Evolutionary conservation across 345 rosid species (phyloP).

Genomic region (Lagerstroemia speciosa): DNA sequence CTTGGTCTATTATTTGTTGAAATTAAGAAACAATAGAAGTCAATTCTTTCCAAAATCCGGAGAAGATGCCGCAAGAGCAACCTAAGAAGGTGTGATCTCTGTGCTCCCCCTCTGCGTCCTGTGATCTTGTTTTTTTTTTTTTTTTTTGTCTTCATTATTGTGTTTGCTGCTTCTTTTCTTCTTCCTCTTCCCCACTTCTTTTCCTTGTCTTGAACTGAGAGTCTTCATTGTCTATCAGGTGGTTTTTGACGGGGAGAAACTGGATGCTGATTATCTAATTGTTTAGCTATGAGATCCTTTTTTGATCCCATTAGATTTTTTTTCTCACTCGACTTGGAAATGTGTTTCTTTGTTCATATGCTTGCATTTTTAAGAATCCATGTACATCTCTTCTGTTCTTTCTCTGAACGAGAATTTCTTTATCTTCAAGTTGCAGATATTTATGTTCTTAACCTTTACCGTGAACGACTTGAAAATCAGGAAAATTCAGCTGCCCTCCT

Average conservation of each 20-base stretch:
- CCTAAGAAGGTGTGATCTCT: slow-evolving; percentile 13
- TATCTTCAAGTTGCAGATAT: background rate
- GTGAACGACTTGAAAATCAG: background rate
- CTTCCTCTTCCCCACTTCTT: too few species aligned
- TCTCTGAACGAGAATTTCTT: background rate
- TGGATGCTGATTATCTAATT: background rate
- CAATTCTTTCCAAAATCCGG: background rate
- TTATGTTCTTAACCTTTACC: background rate
- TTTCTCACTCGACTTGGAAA: too few species aligned
- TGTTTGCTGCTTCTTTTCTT: background rate
- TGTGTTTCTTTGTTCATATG: background rate
- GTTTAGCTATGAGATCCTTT: background rate
- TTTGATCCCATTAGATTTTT: background rate
- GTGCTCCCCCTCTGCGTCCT: background rate
- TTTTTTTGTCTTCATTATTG: background rate
- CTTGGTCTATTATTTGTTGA: slow-evolving; percentile 2
- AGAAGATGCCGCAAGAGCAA: slow-evolving; percentile 17
- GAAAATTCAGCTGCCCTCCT: background rate
- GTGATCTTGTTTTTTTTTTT: background rate
- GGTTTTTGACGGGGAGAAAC: background rate
- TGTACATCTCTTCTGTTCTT: background rate
- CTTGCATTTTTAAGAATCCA: background rate
- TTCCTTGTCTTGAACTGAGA: background rate
- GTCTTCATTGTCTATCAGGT: background rate
- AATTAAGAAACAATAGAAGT: background rate